These are phyloP conservation scores for Aegilops tauschii DNA, from an alignment of 176 grass and related monocot species.

Conservation along the genomic window DNA sequence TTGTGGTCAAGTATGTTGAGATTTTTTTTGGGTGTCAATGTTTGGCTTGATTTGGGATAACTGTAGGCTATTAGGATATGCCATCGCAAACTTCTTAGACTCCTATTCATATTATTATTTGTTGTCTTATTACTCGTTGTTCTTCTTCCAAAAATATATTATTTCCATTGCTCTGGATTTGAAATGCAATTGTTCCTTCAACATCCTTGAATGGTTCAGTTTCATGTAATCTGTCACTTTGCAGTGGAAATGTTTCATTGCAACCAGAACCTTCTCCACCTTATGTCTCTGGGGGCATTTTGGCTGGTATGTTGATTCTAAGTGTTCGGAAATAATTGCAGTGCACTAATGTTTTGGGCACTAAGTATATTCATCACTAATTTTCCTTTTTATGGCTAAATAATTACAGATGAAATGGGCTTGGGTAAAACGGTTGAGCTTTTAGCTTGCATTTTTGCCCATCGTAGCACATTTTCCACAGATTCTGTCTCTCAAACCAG, in stretches of 20 bases:
- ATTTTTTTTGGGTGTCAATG: not conserved
- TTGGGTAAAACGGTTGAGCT: slow-evolving; percentile 94
- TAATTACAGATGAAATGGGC: slow-evolving; percentile 94
- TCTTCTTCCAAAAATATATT: slow-evolving; percentile 2
- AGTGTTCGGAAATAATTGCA: not conserved
- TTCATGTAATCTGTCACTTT: slow-evolving; percentile 19
- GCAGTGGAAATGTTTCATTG: slow-evolving; percentile 82
- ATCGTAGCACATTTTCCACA: slow-evolving; percentile 50
- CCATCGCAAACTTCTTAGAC: not conserved
- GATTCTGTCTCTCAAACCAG: slow-evolving; percentile 25
- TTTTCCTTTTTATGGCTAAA: slow-evolving; percentile 26
- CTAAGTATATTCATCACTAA: slow-evolving; percentile 13
- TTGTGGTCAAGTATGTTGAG: slow-evolving; percentile 9
- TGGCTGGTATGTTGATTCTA: slow-evolving; percentile 68
- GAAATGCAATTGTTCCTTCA: not conserved
- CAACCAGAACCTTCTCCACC: slow-evolving; percentile 54
- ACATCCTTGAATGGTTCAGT: not conserved
- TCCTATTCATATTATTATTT: slow-evolving; percentile 4
- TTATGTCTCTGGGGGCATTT: slow-evolving; percentile 75
- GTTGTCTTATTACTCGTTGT: not conserved
- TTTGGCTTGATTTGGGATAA: slow-evolving; percentile 6
- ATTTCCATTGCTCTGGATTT: not conserved
- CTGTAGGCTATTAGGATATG: not conserved
- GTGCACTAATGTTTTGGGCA: slow-evolving; percentile 1
- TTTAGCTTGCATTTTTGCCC: slow-evolving; percentile 85